A percentile compares a stretch with the other conserved stretches of the same genome.
These are phyloP conservation scores for Aureobasidium sp. DNA, from an alignment of 2,329 filamentous ascomycete genomes.

Conservation along the genomic window DNA sequence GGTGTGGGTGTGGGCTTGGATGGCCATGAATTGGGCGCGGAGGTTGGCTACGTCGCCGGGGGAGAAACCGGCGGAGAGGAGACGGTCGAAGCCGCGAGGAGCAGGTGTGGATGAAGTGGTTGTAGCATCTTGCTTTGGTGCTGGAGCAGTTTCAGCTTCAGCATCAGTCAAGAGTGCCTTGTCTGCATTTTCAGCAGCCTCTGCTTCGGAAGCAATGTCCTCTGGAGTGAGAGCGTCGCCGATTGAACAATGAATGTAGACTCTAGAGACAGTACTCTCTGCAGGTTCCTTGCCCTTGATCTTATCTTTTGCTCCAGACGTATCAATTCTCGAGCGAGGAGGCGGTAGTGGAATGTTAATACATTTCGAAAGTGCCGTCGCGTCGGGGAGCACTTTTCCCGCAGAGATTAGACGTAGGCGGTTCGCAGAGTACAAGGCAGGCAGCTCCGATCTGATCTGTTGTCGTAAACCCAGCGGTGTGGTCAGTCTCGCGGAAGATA, in stretches of 20 bases:
- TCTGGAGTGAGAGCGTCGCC: conserved; percentile 73
- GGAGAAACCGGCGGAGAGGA: conserved; percentile 85
- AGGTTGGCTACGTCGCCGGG: conserved; percentile 84
- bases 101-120: conserved; percentile 55
- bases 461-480: conserved; percentile 85
- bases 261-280: conserved; percentile 54
- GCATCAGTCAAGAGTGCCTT: conserved; percentile 36
- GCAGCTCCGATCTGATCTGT: conserved; percentile 78
- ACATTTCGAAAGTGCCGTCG: conserved; percentile 70
- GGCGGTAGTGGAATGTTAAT: conserved; percentile 70
- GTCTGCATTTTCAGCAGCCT: conserved; percentile 43
- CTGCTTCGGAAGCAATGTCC: conserved; percentile 76
- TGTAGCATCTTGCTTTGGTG: conserved; percentile 11
- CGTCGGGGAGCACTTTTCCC: conserved; percentile 86
- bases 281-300: conserved; percentile 76
- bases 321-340: conserved; percentile 40
- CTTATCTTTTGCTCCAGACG: conserved; percentile 34
- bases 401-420: conserved; percentile 91
- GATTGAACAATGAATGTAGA: conserved; percentile 96
- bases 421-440: conserved; percentile 65
- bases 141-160: conserved; percentile 31
- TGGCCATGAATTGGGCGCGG: conserved; percentile 87
- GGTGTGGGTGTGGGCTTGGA: conserved; percentile 84
- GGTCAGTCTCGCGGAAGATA: conserved; percentile 72
- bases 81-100: conserved; percentile 90